phyloP scores from a whole-genome alignment of 2,329 filamentous ascomycete genomes.

The Colletotrichum cuscutae region DNA sequence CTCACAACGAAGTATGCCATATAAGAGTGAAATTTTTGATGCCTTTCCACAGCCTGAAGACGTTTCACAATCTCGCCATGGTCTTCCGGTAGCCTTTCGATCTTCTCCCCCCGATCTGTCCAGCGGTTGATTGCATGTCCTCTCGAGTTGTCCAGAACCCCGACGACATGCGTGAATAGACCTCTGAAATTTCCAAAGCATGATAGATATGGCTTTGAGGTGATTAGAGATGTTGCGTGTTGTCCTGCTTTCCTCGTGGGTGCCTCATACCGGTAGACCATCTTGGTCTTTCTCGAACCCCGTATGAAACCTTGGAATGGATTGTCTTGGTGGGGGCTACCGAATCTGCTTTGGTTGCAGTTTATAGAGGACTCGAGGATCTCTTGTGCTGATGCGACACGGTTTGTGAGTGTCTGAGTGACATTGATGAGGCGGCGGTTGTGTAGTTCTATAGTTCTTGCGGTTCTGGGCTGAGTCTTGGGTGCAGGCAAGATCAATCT shows the following conservation, averaged over 20 bases:
- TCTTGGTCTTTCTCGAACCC: not conserved
- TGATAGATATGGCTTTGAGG: fast-evolving
- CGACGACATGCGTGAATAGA: not conserved
- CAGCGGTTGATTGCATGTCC: not conserved
- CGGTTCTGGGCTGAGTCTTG: too few relatives aligned
- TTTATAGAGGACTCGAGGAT: not conserved
- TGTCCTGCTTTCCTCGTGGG: not conserved
- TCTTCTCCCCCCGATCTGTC: not conserved
- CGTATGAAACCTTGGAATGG: not conserved
- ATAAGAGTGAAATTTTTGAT: not conserved
- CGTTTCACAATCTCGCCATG: fast-evolving
- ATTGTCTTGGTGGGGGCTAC: not conserved
- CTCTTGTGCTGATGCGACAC: not conserved
- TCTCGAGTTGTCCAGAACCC: not conserved
- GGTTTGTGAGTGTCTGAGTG: fast-evolving
- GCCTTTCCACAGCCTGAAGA: not conserved
- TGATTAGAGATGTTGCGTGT: fast-evolving
- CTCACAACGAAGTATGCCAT: not conserved
- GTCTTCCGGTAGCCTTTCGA: not conserved
- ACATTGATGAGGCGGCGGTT: fast-evolving
- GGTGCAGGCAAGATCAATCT: too few relatives aligned
- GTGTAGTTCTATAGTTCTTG: not conserved
- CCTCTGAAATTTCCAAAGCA: fast-evolving
- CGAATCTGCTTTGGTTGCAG: not conserved
- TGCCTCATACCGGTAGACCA: not conserved